Conservation (phyloP, 1,139 yeast species). For the Kurtzmaniella natalensis region DNA sequence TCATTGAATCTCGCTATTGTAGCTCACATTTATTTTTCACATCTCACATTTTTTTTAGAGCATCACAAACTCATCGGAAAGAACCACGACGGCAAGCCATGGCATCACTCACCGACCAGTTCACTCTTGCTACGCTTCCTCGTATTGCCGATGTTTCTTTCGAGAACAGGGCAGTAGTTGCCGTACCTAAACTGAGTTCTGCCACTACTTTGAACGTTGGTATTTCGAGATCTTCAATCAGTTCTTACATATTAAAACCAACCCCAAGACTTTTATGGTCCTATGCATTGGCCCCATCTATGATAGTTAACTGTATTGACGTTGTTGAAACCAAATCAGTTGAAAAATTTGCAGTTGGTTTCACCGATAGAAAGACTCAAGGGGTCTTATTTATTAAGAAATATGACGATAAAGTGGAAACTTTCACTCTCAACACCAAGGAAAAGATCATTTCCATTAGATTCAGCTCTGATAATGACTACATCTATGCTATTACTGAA, state of each 20-base stretch:
- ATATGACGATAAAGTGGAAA: conserved; percentile 19
- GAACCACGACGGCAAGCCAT: background rate
- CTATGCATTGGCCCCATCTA: conserved; percentile 62
- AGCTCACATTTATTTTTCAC: conserved; percentile 1
- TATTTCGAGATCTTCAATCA: conserved; percentile 71
- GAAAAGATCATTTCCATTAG: conserved; percentile 32
- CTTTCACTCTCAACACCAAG: conserved; percentile 19
- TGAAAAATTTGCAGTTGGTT: conserved; percentile 36
- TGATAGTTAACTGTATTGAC: conserved; percentile 43
- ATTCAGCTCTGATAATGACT: conserved; percentile 26
- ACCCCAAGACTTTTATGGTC: conserved; percentile 79
- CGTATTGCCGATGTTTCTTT: conserved; percentile 34
- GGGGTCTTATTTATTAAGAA: conserved; percentile 35
- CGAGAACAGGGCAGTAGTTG: conserved; percentile 27
- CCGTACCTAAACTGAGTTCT: conserved; percentile 21
- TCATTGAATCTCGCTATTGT: no score
- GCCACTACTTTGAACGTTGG: conserved; percentile 50
- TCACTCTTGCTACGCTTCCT: conserved; percentile 38
- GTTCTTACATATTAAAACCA: conserved; percentile 70
- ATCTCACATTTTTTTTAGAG: conserved; percentile 1
- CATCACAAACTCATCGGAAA: background rate
- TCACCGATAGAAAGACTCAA: conserved; percentile 44
- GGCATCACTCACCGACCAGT: conserved; percentile 29
- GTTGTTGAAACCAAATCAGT: conserved; percentile 20
- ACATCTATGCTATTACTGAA: conserved; percentile 35